phyloP scores from a whole-genome alignment of 108 stramenopile genomes.

The Nitzschia palea region DNA sequence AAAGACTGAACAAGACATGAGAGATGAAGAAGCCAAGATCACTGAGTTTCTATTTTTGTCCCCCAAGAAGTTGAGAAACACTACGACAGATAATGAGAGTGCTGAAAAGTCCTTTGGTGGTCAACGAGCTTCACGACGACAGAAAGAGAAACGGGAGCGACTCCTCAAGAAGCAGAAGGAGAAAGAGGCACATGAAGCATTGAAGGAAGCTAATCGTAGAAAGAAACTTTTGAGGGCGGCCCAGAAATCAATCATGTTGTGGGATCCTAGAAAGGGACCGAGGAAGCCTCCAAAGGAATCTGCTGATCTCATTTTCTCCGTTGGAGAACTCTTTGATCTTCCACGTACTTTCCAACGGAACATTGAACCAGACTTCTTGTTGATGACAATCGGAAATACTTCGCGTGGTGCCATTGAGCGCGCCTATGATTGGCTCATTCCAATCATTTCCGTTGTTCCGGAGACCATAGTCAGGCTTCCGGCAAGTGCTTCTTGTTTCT shows the following conservation, averaged over 20 bases:
- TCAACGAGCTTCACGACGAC: constrained; percentile 49
- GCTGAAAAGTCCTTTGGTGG: constrained; percentile 14
- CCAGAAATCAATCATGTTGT: constrained; percentile 76
- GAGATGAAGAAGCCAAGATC: constrained; percentile 59
- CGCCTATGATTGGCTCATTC: constrained; percentile 85
- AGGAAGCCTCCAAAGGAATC: constrained; percentile 79
- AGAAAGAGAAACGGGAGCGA: constrained; percentile 50
- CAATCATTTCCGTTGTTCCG: constrained; percentile 65
- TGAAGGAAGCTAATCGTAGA: constrained; percentile 42
- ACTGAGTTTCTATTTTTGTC: constrained; percentile 62
- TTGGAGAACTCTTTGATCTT: constrained; percentile 57
- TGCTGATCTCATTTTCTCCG: constrained; percentile 63
- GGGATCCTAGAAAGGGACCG: constrained; percentile 55
- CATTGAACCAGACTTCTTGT: constrained; percentile 58
- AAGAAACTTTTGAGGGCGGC: constrained; percentile 54
- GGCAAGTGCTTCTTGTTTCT: constrained; percentile 71
- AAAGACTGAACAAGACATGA: constrained; percentile 41
- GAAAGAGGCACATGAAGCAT: constrained; percentile 53
- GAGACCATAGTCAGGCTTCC: constrained; percentile 62
- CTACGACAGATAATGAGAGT: constrained; percentile 18
- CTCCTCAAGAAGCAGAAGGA: constrained; percentile 30
- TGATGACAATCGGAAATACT: constrained; percentile 63
- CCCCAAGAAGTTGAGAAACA: constrained; percentile 28
- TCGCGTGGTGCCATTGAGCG: constrained; percentile 71
- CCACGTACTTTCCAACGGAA: constrained; percentile 52